Evolutionary conservation across 345 rosid species (phyloP), one percentile per base, ranked within the genome.

Genomic region (Dipteronia sinensis): DNA sequence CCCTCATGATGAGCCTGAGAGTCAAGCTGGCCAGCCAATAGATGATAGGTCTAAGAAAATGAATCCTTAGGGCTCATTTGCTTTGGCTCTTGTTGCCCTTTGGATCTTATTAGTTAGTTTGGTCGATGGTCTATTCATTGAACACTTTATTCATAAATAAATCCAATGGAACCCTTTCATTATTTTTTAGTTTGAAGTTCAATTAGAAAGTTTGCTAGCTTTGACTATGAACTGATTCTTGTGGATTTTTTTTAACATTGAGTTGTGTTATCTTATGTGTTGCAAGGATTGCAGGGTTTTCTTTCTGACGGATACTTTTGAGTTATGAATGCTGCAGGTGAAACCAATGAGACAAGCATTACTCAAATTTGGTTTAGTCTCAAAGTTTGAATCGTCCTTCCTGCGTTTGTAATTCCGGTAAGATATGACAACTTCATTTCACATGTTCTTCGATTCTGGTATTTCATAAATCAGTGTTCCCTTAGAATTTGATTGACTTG

Each of bases 311-410:
- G 49, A 56, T 58, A 11, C 69, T 63, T 77, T 75, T 67, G 46
- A 84, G 87, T 67, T 80, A 7, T 79, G 78, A 79, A 76, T 56
- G 69, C 38, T 86, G 88, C 89, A 88, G 91, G 86, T 83, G 46
- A 23, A 31, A 11, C 47, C 13, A 0, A 6, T 49, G 77, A 66
- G 77, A 10, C 16, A 53, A 76, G 69, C 72, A 15, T 42, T n/a
- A 49, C 40, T 70, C 74, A 55, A 22, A 22, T 40, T 20, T 67
- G 74, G 34, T 62, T n/a, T 49, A 59, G 49, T 53, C n/a, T 68
- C 34, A 13, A 53, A 20, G 34, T 67, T 49, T 15, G 16, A 23
- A 23, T 31, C 23, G 1, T 12, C 73, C 40, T 40, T 53, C 3
- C 19, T 1, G 22, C 22, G 13, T 59, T 3, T 79, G 62, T 53